Evolutionary conservation across 345 rosid genomes (phyloP).

Genomic region (Alliaria petiolata): DNA sequence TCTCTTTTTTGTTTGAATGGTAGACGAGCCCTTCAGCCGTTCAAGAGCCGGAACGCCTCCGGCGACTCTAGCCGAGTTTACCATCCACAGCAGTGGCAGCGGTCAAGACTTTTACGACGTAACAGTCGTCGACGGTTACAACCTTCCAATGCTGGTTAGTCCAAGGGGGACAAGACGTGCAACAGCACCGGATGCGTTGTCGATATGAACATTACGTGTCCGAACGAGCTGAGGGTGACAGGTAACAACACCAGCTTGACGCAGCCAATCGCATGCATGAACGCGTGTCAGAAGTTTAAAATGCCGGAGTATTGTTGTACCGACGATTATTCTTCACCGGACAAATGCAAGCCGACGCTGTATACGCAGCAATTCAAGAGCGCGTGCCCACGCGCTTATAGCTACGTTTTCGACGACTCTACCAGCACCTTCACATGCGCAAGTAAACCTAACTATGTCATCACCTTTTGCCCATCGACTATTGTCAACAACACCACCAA

Average conservation of each 20-base stretch:
- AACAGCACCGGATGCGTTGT: too few species aligned
- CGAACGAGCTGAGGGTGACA: too few species aligned
- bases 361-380: slow-evolving; percentile 45
- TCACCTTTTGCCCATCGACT: slow-evolving; percentile 18
- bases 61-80: too few species aligned
- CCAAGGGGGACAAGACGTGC: too few species aligned
- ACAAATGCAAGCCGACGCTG: slow-evolving; percentile 23
- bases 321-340: not conserved
- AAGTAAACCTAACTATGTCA: slow-evolving; percentile 28
- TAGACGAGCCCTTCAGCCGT: too few species aligned
- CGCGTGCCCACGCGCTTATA: slow-evolving; percentile 59
- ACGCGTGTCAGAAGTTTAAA: too few species aligned
- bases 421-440: slow-evolving; percentile 40
- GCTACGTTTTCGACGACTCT: slow-evolving; percentile 48
- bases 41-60: too few species aligned
- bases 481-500: not conserved
- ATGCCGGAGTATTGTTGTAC: slow-evolving; percentile 37
- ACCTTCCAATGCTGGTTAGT: slow-evolving; percentile 14
- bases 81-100: too few species aligned
- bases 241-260: too few species aligned
- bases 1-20: too few species aligned
- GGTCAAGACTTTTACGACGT: slow-evolving; percentile 43
- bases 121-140: slow-evolving; percentile 25
- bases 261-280: too few species aligned
- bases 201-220: too few species aligned